Evolutionary conservation across 805 yeast genomes (phyloP).

Genomic region (Myxozyma melibiosi): DNA sequence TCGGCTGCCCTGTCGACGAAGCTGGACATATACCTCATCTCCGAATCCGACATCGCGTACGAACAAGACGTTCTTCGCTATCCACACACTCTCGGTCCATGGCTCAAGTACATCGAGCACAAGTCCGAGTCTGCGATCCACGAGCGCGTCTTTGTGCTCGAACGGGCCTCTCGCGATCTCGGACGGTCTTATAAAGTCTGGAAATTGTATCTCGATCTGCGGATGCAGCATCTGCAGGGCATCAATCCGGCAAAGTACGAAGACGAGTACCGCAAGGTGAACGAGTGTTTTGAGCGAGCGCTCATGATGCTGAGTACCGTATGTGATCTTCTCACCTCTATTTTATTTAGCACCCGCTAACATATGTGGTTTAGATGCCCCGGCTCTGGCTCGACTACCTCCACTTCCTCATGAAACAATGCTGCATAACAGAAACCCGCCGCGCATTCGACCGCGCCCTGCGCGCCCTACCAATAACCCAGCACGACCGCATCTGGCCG

Average conservation of each 20-base stretch:
- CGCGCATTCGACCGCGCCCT: slow-evolving; percentile 55
- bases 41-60: slow-evolving; percentile 51
- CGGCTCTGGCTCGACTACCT: slow-evolving; percentile 57
- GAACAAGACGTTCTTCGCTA: slow-evolving; percentile 50
- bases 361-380: slow-evolving; percentile 42
- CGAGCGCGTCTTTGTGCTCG: slow-evolving; percentile 48
- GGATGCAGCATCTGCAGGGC: slow-evolving; percentile 42
- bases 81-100: slow-evolving; percentile 44
- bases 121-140: slow-evolving; percentile 37
- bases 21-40: slow-evolving; percentile 20
- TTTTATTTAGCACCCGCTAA: background rate
- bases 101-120: slow-evolving; percentile 47
- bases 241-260: slow-evolving; percentile 41
- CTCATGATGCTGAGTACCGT: slow-evolving; percentile 47
- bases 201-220: slow-evolving; percentile 52
- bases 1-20: background rate
- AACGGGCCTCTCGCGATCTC: slow-evolving; percentile 53
- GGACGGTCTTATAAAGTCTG: slow-evolving; percentile 57
- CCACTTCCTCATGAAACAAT: slow-evolving; percentile 45
- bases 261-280: slow-evolving; percentile 45
- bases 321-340: background rate
- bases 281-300: slow-evolving; percentile 52
- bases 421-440: slow-evolving; percentile 47
- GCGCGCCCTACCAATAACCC: slow-evolving; percentile 51
- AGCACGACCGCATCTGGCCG: slow-evolving; percentile 60